A percentile compares a stretch with the other conserved stretches of the same genome.
Evolutionary conservation across 2,329 filamentous ascomycete species (phyloP).

Genomic region (Cyanodermella asteris): DNA sequence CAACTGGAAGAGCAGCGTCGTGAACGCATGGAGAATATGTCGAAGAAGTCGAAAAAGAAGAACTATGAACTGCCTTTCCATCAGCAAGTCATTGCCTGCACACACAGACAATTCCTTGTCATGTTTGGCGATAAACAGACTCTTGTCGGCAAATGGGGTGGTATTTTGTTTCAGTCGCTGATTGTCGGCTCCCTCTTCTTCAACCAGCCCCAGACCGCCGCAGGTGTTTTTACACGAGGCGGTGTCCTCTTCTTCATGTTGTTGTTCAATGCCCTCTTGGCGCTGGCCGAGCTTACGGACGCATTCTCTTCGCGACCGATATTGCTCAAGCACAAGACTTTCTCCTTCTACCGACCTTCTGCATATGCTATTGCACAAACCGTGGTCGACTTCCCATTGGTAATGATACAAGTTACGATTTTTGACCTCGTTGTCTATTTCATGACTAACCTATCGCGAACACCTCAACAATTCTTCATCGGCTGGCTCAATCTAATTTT

Average conservation of each 20-base stretch:
- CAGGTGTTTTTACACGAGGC: conserved; percentile 36
- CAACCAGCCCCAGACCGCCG: conserved; percentile 28
- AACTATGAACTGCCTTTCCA: conserved; percentile 31
- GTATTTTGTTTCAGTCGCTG: conserved; percentile 23
- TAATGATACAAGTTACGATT: conserved; percentile 33
- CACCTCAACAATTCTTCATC: conserved; percentile 41
- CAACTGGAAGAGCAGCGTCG: conserved; percentile 20
- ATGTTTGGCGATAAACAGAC: conserved; percentile 32
- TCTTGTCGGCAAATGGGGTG: conserved; percentile 28
- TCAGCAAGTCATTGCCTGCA: conserved; percentile 28
- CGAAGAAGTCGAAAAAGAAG: conserved; percentile 22
- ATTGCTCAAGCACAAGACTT: conserved; percentile 47
- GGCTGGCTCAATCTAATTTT: conserved; percentile 31
- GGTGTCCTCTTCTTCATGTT: conserved; percentile 41
- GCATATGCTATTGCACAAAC: conserved; percentile 38
- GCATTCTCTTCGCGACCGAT: conserved; percentile 43
- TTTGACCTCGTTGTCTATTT: conserved; percentile 42
- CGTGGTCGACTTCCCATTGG: conserved; percentile 33
- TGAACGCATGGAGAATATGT: conserved; percentile 17
- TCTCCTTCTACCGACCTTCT: conserved; percentile 43
- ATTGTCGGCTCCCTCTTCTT: conserved; percentile 31
- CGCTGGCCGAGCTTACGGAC: conserved; percentile 36
- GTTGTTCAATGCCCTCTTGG: conserved; percentile 40
- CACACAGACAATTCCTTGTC: conserved; percentile 31
- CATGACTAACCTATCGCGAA: conserved; percentile 33